phyloP scores from a whole-genome alignment of 129 eudicot genomes.

The Cynara cardunculus region DNA sequence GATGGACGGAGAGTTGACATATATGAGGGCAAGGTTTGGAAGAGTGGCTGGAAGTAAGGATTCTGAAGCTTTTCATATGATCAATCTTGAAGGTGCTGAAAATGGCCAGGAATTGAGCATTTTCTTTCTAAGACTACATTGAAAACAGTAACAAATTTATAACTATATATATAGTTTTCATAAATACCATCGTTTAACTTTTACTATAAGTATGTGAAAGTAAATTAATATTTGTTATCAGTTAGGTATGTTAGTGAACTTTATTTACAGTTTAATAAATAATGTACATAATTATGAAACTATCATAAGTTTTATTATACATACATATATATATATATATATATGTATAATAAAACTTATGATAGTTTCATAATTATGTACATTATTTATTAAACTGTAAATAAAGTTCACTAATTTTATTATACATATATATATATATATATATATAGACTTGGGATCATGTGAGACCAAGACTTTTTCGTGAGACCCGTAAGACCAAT shows the following conservation, averaged over 20 bases:
- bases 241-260: neutral
- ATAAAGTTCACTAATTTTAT: no score
- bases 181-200: neutral
- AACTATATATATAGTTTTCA: neutral
- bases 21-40: constrained; percentile 82
- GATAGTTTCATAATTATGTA: no score
- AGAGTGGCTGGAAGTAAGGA: constrained; percentile 75
- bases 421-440: no score
- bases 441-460: no score
- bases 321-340: no score
- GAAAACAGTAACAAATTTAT: neutral
- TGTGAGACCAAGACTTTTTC: no score
- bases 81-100: constrained; percentile 76
- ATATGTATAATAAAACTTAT: no score
- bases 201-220: neutral
- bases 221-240: neutral
- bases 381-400: no score
- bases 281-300: no score
- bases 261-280: no score
- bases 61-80: constrained; percentile 82
- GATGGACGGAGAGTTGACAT: constrained; percentile 67
- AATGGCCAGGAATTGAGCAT: constrained; percentile 72
- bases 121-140: constrained; percentile 60
- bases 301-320: neutral
- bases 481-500: no score